A percentile compares a stretch with the other conserved stretches of the same genome.
phyloP scores from a whole-genome alignment of 228 moss, liverwort and hornwort genomes.

The Sphagnum magellanicum region DNA sequence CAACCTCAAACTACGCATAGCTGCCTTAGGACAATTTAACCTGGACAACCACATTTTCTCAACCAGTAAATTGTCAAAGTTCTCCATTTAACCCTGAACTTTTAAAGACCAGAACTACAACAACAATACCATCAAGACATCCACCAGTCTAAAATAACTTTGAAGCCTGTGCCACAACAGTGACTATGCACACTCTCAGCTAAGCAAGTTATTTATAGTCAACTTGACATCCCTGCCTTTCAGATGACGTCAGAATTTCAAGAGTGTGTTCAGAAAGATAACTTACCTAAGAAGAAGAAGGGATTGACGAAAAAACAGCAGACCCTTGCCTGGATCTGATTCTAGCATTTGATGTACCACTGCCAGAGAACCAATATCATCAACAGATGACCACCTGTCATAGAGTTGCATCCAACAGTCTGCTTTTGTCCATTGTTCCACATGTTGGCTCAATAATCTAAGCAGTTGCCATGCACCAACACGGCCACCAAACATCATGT shows the following conservation, averaged over 20 bases:
- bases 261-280: neutral
- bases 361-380: slow-evolving; percentile 96
- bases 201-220: no score
- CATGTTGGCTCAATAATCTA: slow-evolving; percentile 82
- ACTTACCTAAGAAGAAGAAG: slow-evolving; percentile 86
- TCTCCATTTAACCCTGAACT: neutral
- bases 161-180: no score
- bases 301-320: slow-evolving; percentile 94
- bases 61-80: no score
- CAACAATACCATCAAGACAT: neutral
- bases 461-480: slow-evolving; percentile 88
- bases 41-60: slow-evolving; percentile 26
- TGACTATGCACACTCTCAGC: no score
- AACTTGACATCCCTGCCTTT: no score
- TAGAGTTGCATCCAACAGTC: slow-evolving; percentile 99
- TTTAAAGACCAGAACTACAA: neutral
- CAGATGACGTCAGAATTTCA: no score
- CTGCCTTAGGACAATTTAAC: slow-evolving; percentile 98
- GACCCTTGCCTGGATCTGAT: slow-evolving; percentile 92
- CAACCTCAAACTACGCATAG: slow-evolving; percentile 97
- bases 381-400: slow-evolving; percentile 98
- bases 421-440: slow-evolving; percentile 97
- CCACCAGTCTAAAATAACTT: no score
- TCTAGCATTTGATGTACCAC: slow-evolving; percentile 99
- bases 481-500: slow-evolving; percentile 96